Conservation (phyloP, 176 grass and related monocot species). For the Cymbopogon citratus region DNA sequence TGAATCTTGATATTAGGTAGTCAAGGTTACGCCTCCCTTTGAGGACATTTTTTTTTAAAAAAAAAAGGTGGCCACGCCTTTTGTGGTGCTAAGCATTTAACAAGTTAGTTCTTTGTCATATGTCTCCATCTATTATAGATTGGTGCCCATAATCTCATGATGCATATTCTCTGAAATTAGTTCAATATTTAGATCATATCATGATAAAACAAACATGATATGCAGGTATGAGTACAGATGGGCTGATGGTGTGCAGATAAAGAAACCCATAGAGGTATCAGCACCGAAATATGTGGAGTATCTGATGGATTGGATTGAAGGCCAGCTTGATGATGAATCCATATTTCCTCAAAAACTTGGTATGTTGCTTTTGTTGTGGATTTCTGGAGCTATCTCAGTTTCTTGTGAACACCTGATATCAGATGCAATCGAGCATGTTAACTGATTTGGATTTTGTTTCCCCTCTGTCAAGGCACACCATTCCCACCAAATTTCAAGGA, state of each 20-base stretch:
- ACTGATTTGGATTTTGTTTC: too few species aligned
- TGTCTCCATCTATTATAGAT: not conserved
- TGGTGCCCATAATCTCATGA: not conserved
- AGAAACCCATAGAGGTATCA: conserved; percentile 97
- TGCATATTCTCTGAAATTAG: not conserved
- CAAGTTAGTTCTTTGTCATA: not conserved
- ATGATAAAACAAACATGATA: conserved; percentile 12
- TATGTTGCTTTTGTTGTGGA: conserved; percentile 26
- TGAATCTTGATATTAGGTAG: not conserved
- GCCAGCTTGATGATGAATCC: conserved; percentile 93
- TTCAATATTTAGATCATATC: conserved; percentile 4
- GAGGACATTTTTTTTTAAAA: not conserved
- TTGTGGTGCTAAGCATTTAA: conserved; percentile 9
- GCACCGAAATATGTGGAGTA: conserved; percentile 99
- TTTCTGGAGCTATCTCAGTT: not conserved
- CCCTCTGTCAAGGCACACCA: not conserved
- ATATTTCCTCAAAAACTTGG: conserved; percentile 96
- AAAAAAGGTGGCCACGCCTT: not conserved
- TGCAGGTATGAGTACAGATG: conserved; percentile 96
- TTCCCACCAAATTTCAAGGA: conserved; percentile 54
- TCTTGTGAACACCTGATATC: too few species aligned
- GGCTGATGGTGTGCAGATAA: conserved; percentile 99
- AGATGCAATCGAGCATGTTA: not conserved
- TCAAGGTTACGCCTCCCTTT: not conserved
- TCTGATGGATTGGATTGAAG: conserved; percentile 99